Percentiles rank a stretch among this genome's conserved stretches.
These are phyloP conservation scores for Penicillium brevicompactum DNA, from an alignment of 2,329 filamentous ascomycete genomes.

Conservation along the genomic window DNA sequence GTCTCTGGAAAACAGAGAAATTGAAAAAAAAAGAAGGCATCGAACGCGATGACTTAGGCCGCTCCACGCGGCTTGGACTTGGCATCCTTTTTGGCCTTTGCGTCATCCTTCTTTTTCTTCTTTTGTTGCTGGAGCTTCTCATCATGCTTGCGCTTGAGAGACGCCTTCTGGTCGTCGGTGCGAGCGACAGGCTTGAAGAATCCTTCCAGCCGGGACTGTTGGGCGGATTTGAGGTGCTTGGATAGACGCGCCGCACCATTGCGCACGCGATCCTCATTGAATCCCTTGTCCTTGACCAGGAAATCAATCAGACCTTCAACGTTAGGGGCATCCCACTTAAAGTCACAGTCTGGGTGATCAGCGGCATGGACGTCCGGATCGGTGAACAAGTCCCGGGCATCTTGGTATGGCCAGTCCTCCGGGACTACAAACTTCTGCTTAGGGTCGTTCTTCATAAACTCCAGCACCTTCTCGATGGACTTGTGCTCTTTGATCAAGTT, in stretches of 20 bases:
- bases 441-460: conserved; percentile 72
- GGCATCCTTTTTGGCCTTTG: conserved; percentile 89
- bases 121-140: conserved; percentile 90
- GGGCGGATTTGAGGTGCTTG: conserved; percentile 88
- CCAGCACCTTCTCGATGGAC: conserved; percentile 82
- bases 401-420: conserved; percentile 94
- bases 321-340: conserved; percentile 96
- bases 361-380: conserved; percentile 84
- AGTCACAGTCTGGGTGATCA: conserved; percentile 85
- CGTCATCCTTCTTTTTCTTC: conserved; percentile 92
- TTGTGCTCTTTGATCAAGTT: conserved; percentile 94
- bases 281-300: conserved; percentile 91
- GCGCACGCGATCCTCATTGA: conserved; percentile 91
- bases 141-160: conserved; percentile 88
- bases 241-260: conserved; percentile 74
- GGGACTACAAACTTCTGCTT: conserved; percentile 83
- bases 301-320: conserved; percentile 87
- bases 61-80: conserved; percentile 82
- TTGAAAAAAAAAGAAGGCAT: neutral
- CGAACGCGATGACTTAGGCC: conserved; percentile 33
- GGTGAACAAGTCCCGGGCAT: conserved; percentile 90
- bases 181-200: conserved; percentile 95
- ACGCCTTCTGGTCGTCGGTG: conserved; percentile 81
- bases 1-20: neutral
- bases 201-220: conserved; percentile 88